Evolutionary conservation across 192 early-diverging fungal genomes (phyloP).

Genomic region (Coemansia sp.): DNA sequence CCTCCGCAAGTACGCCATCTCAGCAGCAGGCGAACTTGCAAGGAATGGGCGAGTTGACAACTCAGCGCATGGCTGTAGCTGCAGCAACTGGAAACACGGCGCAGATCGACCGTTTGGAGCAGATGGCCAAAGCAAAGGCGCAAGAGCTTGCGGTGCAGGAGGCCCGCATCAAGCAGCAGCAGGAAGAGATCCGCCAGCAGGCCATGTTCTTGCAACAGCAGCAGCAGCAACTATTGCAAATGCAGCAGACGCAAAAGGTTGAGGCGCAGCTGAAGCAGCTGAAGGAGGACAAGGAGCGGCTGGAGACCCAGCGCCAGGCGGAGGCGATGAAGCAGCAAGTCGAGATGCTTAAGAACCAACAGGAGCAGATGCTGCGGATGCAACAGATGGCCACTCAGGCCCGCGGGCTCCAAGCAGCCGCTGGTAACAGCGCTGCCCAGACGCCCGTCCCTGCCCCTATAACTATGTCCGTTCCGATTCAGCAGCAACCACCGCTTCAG

Average conservation of each 20-base stretch:
- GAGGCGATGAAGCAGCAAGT: conserved; percentile 47
- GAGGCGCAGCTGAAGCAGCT: conserved; percentile 55
- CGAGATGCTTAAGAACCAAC: conserved; percentile 42
- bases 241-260: conserved; percentile 57
- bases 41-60: conserved; percentile 34
- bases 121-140: conserved; percentile 44
- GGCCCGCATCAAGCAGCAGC: conserved; percentile 43
- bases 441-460: conserved; percentile 1
- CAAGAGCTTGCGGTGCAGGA: conserved; percentile 53
- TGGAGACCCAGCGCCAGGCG: conserved; percentile 48
- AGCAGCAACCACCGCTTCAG: conserved; percentile 17
- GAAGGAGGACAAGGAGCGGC: conserved; percentile 44
- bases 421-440: background rate
- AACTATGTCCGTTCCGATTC: conserved; percentile 9
- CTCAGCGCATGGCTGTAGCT: conserved; percentile 42
- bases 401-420: conserved; percentile 15
- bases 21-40: conserved; percentile 10
- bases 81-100: conserved; percentile 53
- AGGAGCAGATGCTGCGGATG: conserved; percentile 56
- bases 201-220: conserved; percentile 52
- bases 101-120: conserved; percentile 42
- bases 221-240: conserved; percentile 51
- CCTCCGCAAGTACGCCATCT: background rate
- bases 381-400: conserved; percentile 54
- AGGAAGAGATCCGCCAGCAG: conserved; percentile 53